Conservation (phyloP, 176 grass and related monocot species). For the Carex cristatella region DNA sequence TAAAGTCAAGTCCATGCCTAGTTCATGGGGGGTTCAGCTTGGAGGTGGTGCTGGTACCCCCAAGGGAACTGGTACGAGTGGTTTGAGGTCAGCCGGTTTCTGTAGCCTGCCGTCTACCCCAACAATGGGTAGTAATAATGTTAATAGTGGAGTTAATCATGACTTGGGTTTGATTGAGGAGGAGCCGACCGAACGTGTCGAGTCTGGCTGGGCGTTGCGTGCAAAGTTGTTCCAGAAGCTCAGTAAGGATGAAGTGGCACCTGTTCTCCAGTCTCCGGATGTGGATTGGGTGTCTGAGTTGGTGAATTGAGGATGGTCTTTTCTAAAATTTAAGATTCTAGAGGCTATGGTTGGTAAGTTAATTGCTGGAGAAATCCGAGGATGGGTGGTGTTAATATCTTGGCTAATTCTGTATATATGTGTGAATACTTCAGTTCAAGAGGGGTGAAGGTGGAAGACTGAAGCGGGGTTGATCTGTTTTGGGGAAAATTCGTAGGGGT, state of each 20-base stretch:
- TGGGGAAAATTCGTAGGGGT: constrained; percentile 37
- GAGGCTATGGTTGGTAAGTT: constrained; percentile 23
- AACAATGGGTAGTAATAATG: not conserved
- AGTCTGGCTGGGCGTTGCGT: constrained; percentile 66
- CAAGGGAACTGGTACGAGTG: not conserved
- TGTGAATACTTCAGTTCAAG: constrained; percentile 16
- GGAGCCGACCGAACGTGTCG: constrained; percentile 59
- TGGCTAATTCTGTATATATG: constrained; percentile 34
- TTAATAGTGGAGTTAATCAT: not conserved
- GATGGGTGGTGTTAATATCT: constrained; percentile 14
- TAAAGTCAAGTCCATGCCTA: constrained; percentile 45
- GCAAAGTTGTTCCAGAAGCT: constrained; percentile 69
- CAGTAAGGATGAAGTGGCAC: constrained; percentile 33
- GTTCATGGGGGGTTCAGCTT: constrained; percentile 29
- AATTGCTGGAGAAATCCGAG: constrained; percentile 18
- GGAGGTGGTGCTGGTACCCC: constrained; percentile 35
- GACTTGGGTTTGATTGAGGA: constrained; percentile 35
- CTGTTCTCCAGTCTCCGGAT: constrained; percentile 18
- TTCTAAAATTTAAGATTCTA: not conserved
- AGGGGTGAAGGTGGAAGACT: constrained; percentile 17
- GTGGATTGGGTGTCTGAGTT: constrained; percentile 80
- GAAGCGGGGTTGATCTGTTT: constrained; percentile 60
- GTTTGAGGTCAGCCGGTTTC: constrained; percentile 26
- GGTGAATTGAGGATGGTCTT: constrained; percentile 38
- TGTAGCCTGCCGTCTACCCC: constrained; percentile 71